Evolutionary conservation across 1,284 basidiomycete species (phyloP).

Genomic region (Fomes fomentarius): DNA sequence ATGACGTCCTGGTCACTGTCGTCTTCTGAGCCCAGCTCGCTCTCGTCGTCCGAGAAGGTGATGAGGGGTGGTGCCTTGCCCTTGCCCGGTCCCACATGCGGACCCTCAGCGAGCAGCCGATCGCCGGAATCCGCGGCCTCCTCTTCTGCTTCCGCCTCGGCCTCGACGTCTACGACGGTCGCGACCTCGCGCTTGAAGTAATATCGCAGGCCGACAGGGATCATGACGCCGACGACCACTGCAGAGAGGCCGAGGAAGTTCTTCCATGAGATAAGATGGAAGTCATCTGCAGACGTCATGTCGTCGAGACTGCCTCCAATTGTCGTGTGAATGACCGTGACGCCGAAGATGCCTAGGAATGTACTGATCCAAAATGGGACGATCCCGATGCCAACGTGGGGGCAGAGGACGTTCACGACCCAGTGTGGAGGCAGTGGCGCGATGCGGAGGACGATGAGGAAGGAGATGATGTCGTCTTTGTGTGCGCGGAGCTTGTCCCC

Average conservation of each 20-base stretch:
- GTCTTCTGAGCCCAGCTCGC: conserved; percentile 40
- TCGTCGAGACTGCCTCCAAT: conserved; percentile 93
- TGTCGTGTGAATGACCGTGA: conserved; percentile 93
- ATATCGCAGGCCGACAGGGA: conserved; percentile 87
- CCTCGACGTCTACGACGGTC: conserved; percentile 52
- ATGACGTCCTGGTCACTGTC: conserved; percentile 65
- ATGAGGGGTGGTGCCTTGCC: conserved; percentile 35
- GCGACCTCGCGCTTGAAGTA: conserved; percentile 58
- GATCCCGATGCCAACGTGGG: conserved; percentile 89
- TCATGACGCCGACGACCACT: conserved; percentile 87
- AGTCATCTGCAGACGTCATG: conserved; percentile 93
- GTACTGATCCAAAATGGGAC: conserved; percentile 90
- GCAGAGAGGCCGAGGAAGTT: conserved; percentile 85
- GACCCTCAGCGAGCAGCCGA: conserved; percentile 55
- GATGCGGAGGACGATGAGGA: conserved; percentile 92
- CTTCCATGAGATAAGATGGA: conserved; percentile 87
- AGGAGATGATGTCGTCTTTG: conserved; percentile 81
- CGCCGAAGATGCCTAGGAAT: conserved; percentile 90
- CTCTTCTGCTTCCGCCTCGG: conserved; percentile 42
- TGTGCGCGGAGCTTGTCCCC: conserved; percentile 72
- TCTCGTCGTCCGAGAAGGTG: conserved; percentile 39
- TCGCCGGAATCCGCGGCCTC: conserved; percentile 40
- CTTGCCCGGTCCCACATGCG: conserved; percentile 43
- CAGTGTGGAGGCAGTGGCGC: conserved; percentile 96
- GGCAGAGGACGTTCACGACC: conserved; percentile 93